Evolutionary conservation across 2,329 filamentous ascomycete species (phyloP).

Genomic region (Trichoderma lentiforme): DNA sequence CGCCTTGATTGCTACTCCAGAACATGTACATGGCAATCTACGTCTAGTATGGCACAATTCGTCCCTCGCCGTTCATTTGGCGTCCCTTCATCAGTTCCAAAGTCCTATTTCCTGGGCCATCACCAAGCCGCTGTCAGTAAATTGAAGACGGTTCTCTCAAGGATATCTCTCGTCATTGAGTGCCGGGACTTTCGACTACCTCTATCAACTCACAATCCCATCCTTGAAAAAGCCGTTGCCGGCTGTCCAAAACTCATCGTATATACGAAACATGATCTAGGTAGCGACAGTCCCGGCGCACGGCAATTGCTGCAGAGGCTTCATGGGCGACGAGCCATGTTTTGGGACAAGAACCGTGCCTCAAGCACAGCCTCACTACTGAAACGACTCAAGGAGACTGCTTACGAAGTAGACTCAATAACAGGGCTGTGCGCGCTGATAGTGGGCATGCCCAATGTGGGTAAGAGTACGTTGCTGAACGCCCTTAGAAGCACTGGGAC

Average conservation of each 20-base stretch:
- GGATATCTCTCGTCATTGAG: slow-evolving; percentile 86
- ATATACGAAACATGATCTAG: slow-evolving; percentile 87
- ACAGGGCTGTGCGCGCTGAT: slow-evolving; percentile 81
- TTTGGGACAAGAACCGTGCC: slow-evolving; percentile 42
- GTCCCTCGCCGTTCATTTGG: slow-evolving; percentile 71
- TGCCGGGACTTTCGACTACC: slow-evolving; percentile 92
- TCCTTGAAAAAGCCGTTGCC: slow-evolving; percentile 75
- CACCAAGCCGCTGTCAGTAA: slow-evolving; percentile 76
- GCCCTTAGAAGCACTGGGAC: slow-evolving; percentile 67
- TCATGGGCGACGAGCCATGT: slow-evolving; percentile 37
- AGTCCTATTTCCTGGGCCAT: slow-evolving; percentile 93
- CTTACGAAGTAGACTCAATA: slow-evolving; percentile 50
- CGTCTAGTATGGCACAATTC: slow-evolving; percentile 47
- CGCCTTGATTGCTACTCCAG: not conserved
- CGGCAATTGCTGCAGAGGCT: slow-evolving; percentile 32
- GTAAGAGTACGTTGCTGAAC: slow-evolving; percentile 94
- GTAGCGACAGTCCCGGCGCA: slow-evolving; percentile 35
- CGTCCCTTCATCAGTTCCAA: slow-evolving; percentile 68
- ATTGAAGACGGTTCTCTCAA: slow-evolving; percentile 77
- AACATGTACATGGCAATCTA: not conserved
- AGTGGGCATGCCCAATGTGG: slow-evolving; percentile 97
- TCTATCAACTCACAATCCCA: slow-evolving; percentile 81
- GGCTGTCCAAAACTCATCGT: slow-evolving; percentile 75
- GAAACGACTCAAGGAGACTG: slow-evolving; percentile 32
- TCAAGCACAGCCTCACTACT: slow-evolving; percentile 40